Evolutionary conservation across 2,329 filamentous ascomycete genomes (phyloP).

Genomic region (Pseudocercospora musae): DNA sequence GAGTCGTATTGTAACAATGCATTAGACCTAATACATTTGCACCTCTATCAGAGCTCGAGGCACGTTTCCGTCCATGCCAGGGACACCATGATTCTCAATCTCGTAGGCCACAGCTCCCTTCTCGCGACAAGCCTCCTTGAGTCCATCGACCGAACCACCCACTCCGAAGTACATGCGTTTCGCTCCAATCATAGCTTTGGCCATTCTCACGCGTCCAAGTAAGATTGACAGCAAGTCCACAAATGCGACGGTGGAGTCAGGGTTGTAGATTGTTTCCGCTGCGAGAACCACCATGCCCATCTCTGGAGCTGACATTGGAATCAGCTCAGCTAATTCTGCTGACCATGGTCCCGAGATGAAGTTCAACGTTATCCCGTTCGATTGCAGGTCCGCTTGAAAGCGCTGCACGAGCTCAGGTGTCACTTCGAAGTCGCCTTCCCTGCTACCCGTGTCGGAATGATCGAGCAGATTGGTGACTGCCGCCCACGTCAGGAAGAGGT

Average conservation of each 20-base stretch:
- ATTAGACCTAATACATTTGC: constrained; percentile 35
- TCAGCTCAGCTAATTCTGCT: constrained; percentile 55
- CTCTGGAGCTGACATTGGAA: constrained; percentile 42
- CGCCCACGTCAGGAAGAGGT: constrained; percentile 67
- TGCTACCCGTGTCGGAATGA: not conserved
- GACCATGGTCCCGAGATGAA: constrained; percentile 77
- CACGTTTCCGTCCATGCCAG: constrained; percentile 43
- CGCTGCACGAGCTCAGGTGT: constrained; percentile 55
- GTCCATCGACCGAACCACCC: constrained; percentile 75
- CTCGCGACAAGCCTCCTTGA: constrained; percentile 48
- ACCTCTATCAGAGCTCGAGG: constrained; percentile 49
- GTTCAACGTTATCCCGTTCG: constrained; percentile 54
- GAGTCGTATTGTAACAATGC: not conserved
- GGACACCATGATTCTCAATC: constrained; percentile 46
- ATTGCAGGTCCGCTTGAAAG: constrained; percentile 56
- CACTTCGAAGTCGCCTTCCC: constrained; percentile 61
- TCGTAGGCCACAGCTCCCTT: constrained; percentile 47
- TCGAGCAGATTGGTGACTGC: constrained; percentile 22
- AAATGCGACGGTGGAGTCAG: constrained; percentile 66
- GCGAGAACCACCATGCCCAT: constrained; percentile 60
- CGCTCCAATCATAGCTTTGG: constrained; percentile 66
- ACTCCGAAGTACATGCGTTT: constrained; percentile 84
- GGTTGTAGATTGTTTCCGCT: constrained; percentile 81
- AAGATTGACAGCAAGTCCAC: constrained; percentile 62
- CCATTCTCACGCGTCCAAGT: constrained; percentile 51